Conservation (phyloP, 1,139 yeast genomes). For the Kodamaea ohmeri region DNA sequence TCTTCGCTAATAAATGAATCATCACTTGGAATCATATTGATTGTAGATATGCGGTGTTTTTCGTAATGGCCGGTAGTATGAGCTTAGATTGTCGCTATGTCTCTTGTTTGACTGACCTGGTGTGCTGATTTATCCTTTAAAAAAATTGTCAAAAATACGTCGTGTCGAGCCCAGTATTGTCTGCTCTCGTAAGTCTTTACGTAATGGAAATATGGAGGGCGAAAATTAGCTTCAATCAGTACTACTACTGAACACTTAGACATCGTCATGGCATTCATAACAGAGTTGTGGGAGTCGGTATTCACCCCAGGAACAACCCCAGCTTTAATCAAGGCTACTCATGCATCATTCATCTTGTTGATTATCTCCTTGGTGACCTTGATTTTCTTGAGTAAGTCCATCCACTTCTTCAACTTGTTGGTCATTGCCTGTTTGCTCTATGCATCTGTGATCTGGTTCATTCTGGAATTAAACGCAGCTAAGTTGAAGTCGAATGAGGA, state of each 20-base stretch:
- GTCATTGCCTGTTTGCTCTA: constrained; percentile 71
- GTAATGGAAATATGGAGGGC: constrained; percentile 4
- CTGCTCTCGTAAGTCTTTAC: constrained; percentile 4
- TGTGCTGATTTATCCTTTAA: constrained; percentile 6
- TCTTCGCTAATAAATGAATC: constrained; percentile 69
- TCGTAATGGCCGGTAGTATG: neutral
- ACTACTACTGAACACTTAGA: neutral
- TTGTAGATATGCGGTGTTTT: neutral
- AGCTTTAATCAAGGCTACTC: constrained; percentile 78
- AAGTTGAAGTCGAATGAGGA: constrained; percentile 46
- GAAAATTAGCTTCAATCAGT: neutral
- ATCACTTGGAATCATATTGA: constrained; percentile 29
- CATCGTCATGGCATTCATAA: constrained; percentile 43
- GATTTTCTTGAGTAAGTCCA: constrained; percentile 60
- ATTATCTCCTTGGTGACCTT: constrained; percentile 52
- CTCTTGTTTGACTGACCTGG: constrained; percentile 2
- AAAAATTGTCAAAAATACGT: constrained; percentile 7
- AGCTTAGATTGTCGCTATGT: neutral
- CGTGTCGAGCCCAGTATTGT: constrained; percentile 10
- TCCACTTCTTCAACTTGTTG: constrained; percentile 75
- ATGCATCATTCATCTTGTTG: constrained; percentile 60
- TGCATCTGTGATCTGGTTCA: constrained; percentile 85
- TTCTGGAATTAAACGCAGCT: constrained; percentile 60
- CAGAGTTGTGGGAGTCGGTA: constrained; percentile 83
- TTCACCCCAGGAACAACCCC: constrained; percentile 96